Evolutionary conservation across 495 filamentous ascomycete species (phyloP).

Genomic region (Pyronema omphalodes): DNA sequence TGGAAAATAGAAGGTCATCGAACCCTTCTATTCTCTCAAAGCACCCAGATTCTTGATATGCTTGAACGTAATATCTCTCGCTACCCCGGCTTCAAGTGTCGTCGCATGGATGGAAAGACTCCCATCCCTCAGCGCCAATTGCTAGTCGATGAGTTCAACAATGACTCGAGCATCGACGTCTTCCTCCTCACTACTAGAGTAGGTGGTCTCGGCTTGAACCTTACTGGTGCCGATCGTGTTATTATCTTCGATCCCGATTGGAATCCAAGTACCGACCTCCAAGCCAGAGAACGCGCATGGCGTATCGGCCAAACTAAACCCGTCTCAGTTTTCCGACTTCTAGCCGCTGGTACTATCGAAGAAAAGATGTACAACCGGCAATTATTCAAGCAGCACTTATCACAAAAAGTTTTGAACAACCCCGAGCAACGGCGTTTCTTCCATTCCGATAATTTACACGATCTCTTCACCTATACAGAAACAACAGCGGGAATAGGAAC

Average conservation of each 20-base stretch:
- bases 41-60: constrained; percentile 83
- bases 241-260: constrained; percentile 97
- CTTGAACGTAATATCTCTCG: constrained; percentile 55
- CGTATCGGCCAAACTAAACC: constrained; percentile 83
- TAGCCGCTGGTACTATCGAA: constrained; percentile 95
- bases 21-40: constrained; percentile 76
- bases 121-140: constrained; percentile 62
- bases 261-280: constrained; percentile 87
- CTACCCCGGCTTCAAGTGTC: constrained; percentile 51
- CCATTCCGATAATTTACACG: constrained; percentile 67
- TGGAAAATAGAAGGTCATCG: constrained; percentile 84
- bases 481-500: constrained; percentile 45
- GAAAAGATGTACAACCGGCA: constrained; percentile 98
- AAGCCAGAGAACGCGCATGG: constrained; percentile 87
- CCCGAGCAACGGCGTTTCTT: constrained; percentile 79
- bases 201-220: constrained; percentile 79
- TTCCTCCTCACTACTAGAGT: constrained; percentile 92
- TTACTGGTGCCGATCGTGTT: constrained; percentile 86
- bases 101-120: constrained; percentile 86
- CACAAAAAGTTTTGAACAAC: constrained; percentile 83
- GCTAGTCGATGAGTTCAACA: constrained; percentile 85
- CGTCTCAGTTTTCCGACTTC: constrained; percentile 82
- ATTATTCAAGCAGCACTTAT: constrained; percentile 90
- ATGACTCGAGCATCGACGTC: constrained; percentile 49
- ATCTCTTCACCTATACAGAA: constrained; percentile 66